Base-by-base conservation (phyloP, 2,329 filamentous ascomycete genomes). In the Mariannaea sp. region DNA sequence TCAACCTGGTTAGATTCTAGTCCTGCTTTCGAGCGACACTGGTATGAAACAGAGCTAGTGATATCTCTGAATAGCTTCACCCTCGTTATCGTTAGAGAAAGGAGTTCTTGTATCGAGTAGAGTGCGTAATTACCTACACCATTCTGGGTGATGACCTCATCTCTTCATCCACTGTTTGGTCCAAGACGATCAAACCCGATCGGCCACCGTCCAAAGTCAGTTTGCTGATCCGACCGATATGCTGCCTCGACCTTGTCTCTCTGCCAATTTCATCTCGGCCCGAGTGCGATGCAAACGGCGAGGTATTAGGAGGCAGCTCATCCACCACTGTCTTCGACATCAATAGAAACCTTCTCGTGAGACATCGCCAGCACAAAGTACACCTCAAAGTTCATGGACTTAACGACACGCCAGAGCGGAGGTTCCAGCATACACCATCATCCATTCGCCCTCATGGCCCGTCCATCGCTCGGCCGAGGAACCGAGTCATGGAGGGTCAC, bases 11-110 rank as follows among this genome's bases (percentile, higher is more conserved):
- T 5, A 24, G 22, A 8, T 24, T 8, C 8, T 8, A 5, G 22
- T 24, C 22, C 8, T 8, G 5, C 8, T 24, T 24, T 24, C 22
- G 22, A 38, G 33, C 10, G 9, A 20, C 17, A 9, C 33, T 19
- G 16, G 14, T n/a, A 14, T 17, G 26, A 30, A 10, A 32, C 3
- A n/a, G 7, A 24, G n/a, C 42, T 7, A 7, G 22, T 19, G 13
- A 16, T n/a, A 16, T 42, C 8, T 40, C 49, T 40, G 41, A 51
- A 51, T 51, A 32, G 27, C 27, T 20, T 51, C 41, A 39, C 33
- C 27, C 45, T 8, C 9, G 19, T 39, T 17, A 43, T 43, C 10
- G n/a, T 7, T 3, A 10, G 24, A 36, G 12, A 6, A 32, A 5
- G 13, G 9, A 12, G 7, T 2, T 24, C 5, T 8, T 24, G 22